Conservation (phyloP, 2,329 filamentous ascomycete species). For the Sarocladium oryzae region DNA sequence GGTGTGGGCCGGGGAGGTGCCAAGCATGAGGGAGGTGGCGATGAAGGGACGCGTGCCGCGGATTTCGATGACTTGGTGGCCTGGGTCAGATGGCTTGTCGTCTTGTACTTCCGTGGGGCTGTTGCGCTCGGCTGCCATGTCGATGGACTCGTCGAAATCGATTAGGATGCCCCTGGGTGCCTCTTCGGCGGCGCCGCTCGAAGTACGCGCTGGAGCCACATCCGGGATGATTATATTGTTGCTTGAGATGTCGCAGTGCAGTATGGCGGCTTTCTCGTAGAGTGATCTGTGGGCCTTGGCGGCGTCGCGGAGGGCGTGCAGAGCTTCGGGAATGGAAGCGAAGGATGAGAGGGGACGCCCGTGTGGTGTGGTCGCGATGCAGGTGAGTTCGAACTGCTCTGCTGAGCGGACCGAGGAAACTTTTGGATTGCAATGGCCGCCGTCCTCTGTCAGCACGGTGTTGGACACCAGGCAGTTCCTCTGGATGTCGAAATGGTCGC, state of each 20-base stretch:
- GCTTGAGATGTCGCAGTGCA: slow-evolving; percentile 30
- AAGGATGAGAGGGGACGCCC: slow-evolving; percentile 19
- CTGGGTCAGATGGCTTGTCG: background rate
- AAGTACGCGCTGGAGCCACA: background rate
- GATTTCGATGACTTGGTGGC: slow-evolving; percentile 6
- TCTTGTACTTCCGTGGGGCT: background rate
- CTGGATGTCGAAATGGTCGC: background rate
- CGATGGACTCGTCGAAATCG: slow-evolving; percentile 21
- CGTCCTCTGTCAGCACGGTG: background rate
- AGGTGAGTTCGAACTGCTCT: background rate
- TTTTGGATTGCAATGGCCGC: background rate
- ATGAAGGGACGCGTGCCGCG: slow-evolving; percentile 8
- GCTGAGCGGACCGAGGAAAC: background rate
- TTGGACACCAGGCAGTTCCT: background rate
- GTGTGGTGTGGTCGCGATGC: slow-evolving; percentile 12
- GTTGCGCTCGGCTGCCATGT: background rate
- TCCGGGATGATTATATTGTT: slow-evolving; percentile 32
- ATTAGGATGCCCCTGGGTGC: slow-evolving; percentile 24
- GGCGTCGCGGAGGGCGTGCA: slow-evolving; percentile 26
- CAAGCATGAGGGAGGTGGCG: slow-evolving; percentile 1
- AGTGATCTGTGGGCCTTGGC: slow-evolving; percentile 31
- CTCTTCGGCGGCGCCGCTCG: slow-evolving; percentile 13
- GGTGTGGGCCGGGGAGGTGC: background rate
- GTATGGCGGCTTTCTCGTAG: slow-evolving; percentile 23
- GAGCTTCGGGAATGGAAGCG: slow-evolving; percentile 22